Evolutionary conservation across 2,329 filamentous ascomycete species (phyloP).

Genomic region (Fusarium tupiense): DNA sequence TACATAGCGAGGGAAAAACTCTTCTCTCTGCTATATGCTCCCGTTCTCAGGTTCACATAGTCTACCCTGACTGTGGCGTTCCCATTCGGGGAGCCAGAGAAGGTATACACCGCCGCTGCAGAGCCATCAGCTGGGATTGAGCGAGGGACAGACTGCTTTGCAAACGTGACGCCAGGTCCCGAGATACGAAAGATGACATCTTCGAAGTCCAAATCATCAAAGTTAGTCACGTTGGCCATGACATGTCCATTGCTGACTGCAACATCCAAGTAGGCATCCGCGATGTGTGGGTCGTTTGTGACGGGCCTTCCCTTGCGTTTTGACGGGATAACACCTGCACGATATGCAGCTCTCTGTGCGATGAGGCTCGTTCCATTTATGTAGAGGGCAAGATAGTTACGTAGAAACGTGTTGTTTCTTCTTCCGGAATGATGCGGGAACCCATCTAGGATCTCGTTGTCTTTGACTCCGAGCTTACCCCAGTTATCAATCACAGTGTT

Average conservation of each 20-base stretch:
- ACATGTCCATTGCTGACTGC: background rate
- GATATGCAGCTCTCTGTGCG: background rate
- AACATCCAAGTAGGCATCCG: background rate
- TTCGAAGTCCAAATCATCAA: background rate
- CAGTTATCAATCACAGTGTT: conserved; percentile 2
- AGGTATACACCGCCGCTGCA: background rate
- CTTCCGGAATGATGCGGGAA: background rate
- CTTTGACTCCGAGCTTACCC: background rate
- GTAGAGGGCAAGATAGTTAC: background rate
- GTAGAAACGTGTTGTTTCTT: conserved; percentile 4
- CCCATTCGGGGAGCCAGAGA: background rate
- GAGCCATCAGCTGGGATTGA: background rate
- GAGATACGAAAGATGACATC: background rate
- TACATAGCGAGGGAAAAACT: background rate
- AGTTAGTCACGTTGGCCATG: background rate
- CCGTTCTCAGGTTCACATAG: background rate
- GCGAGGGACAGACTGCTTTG: background rate
- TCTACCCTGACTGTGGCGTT: background rate
- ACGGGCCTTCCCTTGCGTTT: background rate
- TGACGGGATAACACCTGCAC: background rate
- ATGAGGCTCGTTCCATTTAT: background rate
- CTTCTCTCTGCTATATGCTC: background rate
- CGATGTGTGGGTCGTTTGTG: background rate
- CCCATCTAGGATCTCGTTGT: background rate
- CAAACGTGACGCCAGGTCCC: background rate